Conservation (phyloP, 129 eudicot genomes). For the Silybum marianum region DNA sequence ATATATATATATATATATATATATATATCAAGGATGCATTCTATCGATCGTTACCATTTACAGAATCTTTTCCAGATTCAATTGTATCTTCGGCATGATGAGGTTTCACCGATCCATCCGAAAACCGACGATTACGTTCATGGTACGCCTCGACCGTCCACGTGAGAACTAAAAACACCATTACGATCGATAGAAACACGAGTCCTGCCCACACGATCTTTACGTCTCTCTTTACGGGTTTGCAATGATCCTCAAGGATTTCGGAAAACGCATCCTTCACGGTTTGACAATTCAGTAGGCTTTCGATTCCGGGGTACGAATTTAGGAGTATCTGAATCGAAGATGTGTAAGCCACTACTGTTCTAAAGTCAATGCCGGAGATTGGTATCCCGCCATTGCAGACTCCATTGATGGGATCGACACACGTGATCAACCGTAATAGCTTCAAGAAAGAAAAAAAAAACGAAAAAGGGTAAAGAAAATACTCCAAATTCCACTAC, state of each 20-base stretch:
- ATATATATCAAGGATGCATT: conserved; percentile 39
- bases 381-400: conserved; percentile 78
- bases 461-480: background rate
- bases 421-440: conserved; percentile 57
- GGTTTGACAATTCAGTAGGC: conserved; percentile 71
- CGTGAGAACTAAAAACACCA: conserved; percentile 59
- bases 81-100: conserved; percentile 31
- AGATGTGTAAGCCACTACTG: conserved; percentile 57
- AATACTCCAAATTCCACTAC: background rate
- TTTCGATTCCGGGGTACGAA: conserved; percentile 70
- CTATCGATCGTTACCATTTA: conserved; percentile 4
- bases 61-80: conserved; percentile 36
- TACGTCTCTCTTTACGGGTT: conserved; percentile 61
- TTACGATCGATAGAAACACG: conserved; percentile 55
- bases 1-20: too few relatives aligned
- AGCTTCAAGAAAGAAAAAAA: conserved; percentile 33
- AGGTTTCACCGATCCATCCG: conserved; percentile 64
- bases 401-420: conserved; percentile 35
- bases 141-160: conserved; percentile 51
- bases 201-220: conserved; percentile 57
- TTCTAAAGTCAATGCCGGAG: conserved; percentile 39
- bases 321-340: conserved; percentile 65
- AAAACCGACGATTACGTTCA: conserved; percentile 37
- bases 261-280: conserved; percentile 64
- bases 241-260: conserved; percentile 68